Evolutionary conservation across 2,329 filamentous ascomycete species (phyloP).

Genomic region (Xylaria sp.): DNA sequence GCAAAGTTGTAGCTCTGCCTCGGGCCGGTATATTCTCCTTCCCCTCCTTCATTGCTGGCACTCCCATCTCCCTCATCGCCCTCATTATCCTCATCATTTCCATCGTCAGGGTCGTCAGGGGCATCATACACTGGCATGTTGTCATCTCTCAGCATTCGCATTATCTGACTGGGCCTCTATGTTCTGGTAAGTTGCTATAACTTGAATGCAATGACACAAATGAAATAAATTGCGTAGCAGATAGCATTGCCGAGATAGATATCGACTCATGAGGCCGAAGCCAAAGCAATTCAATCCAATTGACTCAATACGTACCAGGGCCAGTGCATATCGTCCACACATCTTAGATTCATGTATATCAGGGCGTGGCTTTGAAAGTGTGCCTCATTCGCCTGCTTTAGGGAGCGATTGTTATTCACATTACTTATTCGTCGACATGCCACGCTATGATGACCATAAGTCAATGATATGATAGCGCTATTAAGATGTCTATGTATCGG

Average conservation of each 20-base stretch:
- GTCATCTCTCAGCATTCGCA: slow-evolving; percentile 76
- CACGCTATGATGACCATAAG: not conserved
- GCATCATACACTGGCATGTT: slow-evolving; percentile 77
- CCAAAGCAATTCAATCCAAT: slow-evolving; percentile 8
- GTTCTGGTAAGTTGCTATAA: slow-evolving; percentile 18
- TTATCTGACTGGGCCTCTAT: slow-evolving; percentile 81
- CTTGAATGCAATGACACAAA: not conserved
- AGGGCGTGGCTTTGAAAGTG: not conserved
- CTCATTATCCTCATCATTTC: slow-evolving; percentile 20
- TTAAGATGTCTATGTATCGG: not conserved
- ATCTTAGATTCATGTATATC: slow-evolving; percentile 53
- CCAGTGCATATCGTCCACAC: slow-evolving; percentile 75
- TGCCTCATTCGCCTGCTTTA: not conserved
- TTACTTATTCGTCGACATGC: not conserved
- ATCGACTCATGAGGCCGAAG: slow-evolving; percentile 20
- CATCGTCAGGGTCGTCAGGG: slow-evolving; percentile 69
- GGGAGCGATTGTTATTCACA: not conserved
- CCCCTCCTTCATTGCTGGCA: not conserved
- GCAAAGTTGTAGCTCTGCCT: slow-evolving; percentile 93
- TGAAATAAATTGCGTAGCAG: too few species aligned
- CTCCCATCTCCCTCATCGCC: slow-evolving; percentile 9
- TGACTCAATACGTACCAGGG: slow-evolving; percentile 60
- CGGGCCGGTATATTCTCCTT: slow-evolving; percentile 51
- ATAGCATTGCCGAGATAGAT: not conserved
- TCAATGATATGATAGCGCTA: not conserved